Evolutionary conservation across 2,329 filamentous ascomycete genomes (phyloP).

Genomic region (Pseudogymnoascus sp.): DNA sequence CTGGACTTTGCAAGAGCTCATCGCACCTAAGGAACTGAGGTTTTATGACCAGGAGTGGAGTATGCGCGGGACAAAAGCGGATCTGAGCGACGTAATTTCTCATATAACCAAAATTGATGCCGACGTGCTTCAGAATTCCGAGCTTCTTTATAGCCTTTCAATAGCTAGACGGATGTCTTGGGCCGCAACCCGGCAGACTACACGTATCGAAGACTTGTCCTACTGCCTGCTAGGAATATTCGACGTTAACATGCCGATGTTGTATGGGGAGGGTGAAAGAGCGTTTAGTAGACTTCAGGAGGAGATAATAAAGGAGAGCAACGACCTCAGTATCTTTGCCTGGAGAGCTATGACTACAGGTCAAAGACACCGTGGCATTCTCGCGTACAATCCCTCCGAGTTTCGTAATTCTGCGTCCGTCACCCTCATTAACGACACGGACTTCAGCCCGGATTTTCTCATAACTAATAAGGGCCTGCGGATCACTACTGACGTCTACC

Average conservation of each 20-base stretch:
- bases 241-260: conserved; percentile 34
- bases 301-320: conserved; percentile 27
- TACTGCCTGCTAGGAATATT: conserved; percentile 38
- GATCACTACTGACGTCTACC: not conserved
- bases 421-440: too few relatives aligned
- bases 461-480: conserved; percentile 12
- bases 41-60: too few relatives aligned
- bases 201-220: conserved; percentile 32
- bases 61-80: too few relatives aligned
- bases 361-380: too few relatives aligned
- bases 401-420: too few relatives aligned
- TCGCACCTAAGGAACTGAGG: too few relatives aligned
- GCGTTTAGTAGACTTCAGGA: conserved; percentile 29
- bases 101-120: too few relatives aligned
- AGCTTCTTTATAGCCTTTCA: not conserved
- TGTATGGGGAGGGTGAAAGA: conserved; percentile 31
- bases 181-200: conserved; percentile 30
- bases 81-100: too few relatives aligned
- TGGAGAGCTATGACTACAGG: conserved; percentile 9
- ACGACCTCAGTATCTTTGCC: conserved; percentile 20
- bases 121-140: too few relatives aligned
- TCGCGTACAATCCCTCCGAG: too few relatives aligned
- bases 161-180: conserved; percentile 34
- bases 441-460: conserved; percentile 5
- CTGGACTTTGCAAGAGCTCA: too few relatives aligned